phyloP scores from a whole-genome alignment of 2,329 filamentous ascomycete species.

The Aspergillus awamori region DNA sequence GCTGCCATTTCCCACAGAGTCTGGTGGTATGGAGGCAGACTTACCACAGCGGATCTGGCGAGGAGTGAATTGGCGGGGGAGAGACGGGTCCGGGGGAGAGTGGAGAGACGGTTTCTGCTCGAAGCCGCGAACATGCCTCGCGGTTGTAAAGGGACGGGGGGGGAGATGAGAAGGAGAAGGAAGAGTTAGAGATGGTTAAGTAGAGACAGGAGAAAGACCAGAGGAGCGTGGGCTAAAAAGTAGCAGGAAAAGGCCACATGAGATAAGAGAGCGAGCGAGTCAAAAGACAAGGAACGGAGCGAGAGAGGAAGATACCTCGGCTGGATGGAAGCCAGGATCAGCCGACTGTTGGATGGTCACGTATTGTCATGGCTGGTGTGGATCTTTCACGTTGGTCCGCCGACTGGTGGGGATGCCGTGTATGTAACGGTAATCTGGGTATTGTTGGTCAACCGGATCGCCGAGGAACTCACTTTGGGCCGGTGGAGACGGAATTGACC shows the following conservation, averaged over 20 bases:
- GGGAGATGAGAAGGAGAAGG: conserved; percentile 16
- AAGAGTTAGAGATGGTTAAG: conserved; percentile 9
- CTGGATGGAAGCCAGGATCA: conserved; percentile 18
- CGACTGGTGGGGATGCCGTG: background rate
- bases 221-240: conserved; percentile 12
- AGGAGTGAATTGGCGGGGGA: conserved; percentile 37
- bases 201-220: conserved; percentile 17
- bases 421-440: background rate
- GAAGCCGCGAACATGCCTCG: conserved; percentile 49
- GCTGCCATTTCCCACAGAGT: background rate
- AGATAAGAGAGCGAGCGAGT: background rate
- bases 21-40: conserved; percentile 13
- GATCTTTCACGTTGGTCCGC: background rate
- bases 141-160: conserved; percentile 18
- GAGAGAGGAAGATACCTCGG: conserved; percentile 17
- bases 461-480: background rate
- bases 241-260: conserved; percentile 11
- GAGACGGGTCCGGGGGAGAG: conserved; percentile 44
- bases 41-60: conserved; percentile 38
- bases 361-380: conserved; percentile 8
- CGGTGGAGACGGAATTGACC: background rate
- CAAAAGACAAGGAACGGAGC: background rate
- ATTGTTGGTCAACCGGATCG: background rate
- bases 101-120: conserved; percentile 46
- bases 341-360: conserved; percentile 16